These are phyloP conservation scores for Chlorella vulgaris DNA, from an alignment of 139 green algal species.

Conservation along the genomic window DNA sequence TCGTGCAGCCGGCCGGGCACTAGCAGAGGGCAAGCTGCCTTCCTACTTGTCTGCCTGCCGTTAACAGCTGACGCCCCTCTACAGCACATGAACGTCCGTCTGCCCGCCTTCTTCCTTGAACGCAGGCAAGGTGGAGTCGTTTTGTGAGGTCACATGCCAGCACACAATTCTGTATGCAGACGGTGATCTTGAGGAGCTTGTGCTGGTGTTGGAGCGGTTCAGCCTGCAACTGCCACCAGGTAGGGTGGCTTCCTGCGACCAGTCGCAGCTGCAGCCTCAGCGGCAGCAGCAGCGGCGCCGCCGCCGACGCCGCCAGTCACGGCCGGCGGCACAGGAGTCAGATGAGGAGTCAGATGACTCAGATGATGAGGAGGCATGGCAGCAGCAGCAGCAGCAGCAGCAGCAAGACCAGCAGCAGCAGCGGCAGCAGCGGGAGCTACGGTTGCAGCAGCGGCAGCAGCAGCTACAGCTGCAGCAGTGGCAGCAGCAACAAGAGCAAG, in stretches of 20 bases:
- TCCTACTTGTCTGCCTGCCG: background rate
- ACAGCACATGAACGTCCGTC: background rate
- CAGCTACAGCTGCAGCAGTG: background rate
- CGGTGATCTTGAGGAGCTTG: background rate
- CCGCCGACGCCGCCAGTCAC: too few species aligned
- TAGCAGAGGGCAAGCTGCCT: too few species aligned
- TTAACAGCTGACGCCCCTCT: background rate
- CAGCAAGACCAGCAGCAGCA: background rate
- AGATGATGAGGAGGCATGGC: background rate
- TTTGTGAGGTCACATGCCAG: background rate
- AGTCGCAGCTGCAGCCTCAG: background rate
- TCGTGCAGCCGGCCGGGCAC: too few species aligned
- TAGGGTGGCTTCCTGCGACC: too few species aligned
- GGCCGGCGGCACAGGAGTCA: too few species aligned
- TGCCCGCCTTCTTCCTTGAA: background rate
- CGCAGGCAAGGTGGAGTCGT: conserved; percentile 6
- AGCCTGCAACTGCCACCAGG: background rate
- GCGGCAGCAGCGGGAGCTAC: background rate
- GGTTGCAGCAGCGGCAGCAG: background rate
- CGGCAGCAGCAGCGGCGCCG: background rate
- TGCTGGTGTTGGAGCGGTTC: conserved; percentile 2
- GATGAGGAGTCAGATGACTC: background rate
- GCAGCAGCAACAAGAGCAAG: background rate
- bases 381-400: background rate
- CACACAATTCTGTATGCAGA: background rate